A percentile compares a stretch with the other conserved stretches of the same genome.
phyloP scores from a whole-genome alignment of 2,329 filamentous ascomycete genomes.

The Penicillium frequentans region DNA sequence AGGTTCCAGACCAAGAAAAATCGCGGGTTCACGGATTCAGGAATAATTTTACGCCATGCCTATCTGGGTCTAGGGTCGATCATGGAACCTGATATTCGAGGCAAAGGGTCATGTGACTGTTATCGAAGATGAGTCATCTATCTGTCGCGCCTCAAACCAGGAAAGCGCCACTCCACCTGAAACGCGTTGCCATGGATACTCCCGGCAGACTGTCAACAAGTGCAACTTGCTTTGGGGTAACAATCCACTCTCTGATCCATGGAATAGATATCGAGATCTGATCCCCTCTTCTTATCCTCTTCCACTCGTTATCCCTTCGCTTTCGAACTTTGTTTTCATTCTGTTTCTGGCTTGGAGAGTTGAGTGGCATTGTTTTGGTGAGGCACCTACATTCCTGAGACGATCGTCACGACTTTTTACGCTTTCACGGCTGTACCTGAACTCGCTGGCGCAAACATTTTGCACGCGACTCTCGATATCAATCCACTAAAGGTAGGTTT shows the following conservation, averaged over 20 bases:
- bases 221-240: constrained; percentile 27
- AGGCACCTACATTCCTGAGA: constrained; percentile 21
- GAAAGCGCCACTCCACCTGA: neutral
- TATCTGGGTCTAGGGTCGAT: constrained; percentile 16
- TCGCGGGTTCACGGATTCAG: neutral
- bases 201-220: constrained; percentile 33
- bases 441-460: constrained; percentile 16
- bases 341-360: constrained; percentile 3
- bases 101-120: constrained; percentile 12
- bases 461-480: constrained; percentile 15
- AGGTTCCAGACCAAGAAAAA: constrained; percentile 8
- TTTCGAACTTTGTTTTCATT: constrained; percentile 9
- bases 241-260: constrained; percentile 27
- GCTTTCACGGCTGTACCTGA: constrained; percentile 10
- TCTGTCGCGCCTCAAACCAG: neutral
- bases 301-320: constrained; percentile 16
- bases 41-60: constrained; percentile 8
- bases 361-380: constrained; percentile 20
- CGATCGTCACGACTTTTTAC: constrained; percentile 24
- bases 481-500: constrained; percentile 20
- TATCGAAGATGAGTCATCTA: constrained; percentile 15
- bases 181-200: constrained; percentile 35
- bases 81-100: constrained; percentile 8
- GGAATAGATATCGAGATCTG: constrained; percentile 25
- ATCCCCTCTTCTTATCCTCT: constrained; percentile 25